Base-by-base conservation (phyloP, 1,139 yeast species). In the Debaryomyces subglobosus region DNA sequence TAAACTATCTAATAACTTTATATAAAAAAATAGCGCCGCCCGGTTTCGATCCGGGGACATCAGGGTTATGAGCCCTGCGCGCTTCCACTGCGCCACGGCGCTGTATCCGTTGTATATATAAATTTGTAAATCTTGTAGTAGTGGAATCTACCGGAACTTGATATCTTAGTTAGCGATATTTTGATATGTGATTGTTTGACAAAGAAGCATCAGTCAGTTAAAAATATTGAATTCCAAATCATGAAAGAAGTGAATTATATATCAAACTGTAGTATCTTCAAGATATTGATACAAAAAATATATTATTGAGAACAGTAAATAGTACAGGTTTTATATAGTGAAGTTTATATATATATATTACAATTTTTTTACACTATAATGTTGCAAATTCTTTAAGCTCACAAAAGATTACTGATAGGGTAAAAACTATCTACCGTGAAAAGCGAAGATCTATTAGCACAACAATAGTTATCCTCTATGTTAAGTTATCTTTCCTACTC, bases 21-120 rank as follows among this genome's bases (percentile, higher is more conserved):
- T 29, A 5, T 37, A 23, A 62, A 68, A 64, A 67, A 64, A 55
- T 89, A 89, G 96, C 96, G 95, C 88, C 88, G 94, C 95, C 85
- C 79, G 92, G 97, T 90, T 89, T 90, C 96, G 97, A 90, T 90
- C 96, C 95, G 79, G 85, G 95, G 96, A 89, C 96, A 86, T 89
- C 96, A 89, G 96, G 96, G 97, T 90, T 90, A 90, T 89, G 95
- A 87, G 95, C 95, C 95, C 96, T 86, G 96, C 96, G 95, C 96
- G 96, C 96, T 89, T 87, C 96, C 96, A 84, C 96, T 89, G 96
- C 96, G 96, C 94, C 95, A 88, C 90, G 83, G 84, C 88, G 89
- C 89, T 74, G 49, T 13, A 21, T 39, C 15, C n/a, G 23, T 15
- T 23, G 16, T 30, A 1, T 2, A 2, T 30, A 5, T 2, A n/a